Evolutionary conservation across 306 rosid species (phyloP).

Genomic region (Senna siamea): DNA sequence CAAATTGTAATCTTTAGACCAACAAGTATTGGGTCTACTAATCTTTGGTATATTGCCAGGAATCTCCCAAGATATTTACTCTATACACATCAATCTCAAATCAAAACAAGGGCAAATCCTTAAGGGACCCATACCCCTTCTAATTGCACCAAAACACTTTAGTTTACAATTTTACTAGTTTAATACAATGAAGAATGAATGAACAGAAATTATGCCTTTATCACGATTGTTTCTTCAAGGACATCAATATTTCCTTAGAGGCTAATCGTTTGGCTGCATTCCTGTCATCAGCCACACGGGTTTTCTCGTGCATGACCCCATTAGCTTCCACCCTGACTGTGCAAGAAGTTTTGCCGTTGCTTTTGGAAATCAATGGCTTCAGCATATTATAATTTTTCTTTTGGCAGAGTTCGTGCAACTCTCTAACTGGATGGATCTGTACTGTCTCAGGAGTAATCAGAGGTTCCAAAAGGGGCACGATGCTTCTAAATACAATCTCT

Average conservation of each 20-base stretch:
- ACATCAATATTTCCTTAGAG: conserved; percentile 54
- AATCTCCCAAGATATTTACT: no score
- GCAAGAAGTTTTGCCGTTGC: conserved; percentile 30
- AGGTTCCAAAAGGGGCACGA: conserved; percentile 73
- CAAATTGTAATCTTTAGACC: no score
- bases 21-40: no score
- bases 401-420: conserved; percentile 56
- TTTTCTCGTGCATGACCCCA: conserved; percentile 38
- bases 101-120: no score
- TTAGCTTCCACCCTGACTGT: conserved; percentile 56
- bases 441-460: conserved; percentile 67
- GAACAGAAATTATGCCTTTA: no score
- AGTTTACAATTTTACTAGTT: no score
- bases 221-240: no score
- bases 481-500: conserved; percentile 59
- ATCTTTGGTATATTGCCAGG: no score
- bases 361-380: conserved; percentile 9
- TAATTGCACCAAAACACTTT: no score
- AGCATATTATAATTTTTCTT: conserved; percentile 34
- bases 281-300: conserved; percentile 31
- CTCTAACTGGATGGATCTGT: conserved; percentile 56
- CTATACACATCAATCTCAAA: no score
- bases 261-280: conserved; percentile 53
- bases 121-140: no score
- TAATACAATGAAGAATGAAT: no score